Base-by-base conservation (phyloP, 2,329 filamentous ascomycete species). In the Aspergillus sp. region DNA sequence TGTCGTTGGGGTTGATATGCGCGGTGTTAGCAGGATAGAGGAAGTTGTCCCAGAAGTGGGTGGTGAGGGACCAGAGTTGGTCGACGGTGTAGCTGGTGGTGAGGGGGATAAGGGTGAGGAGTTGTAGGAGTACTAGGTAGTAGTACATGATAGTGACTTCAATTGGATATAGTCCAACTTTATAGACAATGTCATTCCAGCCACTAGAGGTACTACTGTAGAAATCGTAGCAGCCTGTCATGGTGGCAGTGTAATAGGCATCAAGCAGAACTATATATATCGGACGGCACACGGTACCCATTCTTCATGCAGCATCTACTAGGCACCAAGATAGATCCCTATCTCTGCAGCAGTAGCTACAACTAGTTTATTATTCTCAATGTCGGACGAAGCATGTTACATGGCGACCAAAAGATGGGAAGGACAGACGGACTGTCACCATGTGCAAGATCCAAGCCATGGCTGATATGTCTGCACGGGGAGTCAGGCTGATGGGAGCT, bases 1-100 rank as follows among this genome's bases (percentile, higher is more conserved):
- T 60, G 41, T 63, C 41, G 4, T 68, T 68, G 1, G 62, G 67
- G 7, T 67, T 63, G 2, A 66, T 67, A 30, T 71, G 69, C 8
- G 66, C 50, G 3, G 60, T 8, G 28, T 71, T 71, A 10, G 60
- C 60, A 3, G 69, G 69, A 21, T 71, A 71, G 2, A 71, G 63
- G 38, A 70, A 71, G 0, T 61, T 55, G n/a, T 68, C 61, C 66
- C 67, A 70, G 25, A 70, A 67, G 13, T 48, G 54, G 13, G 58
- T 69, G 47, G 70, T 61, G 30, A 71, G 55, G 1, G 63, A 19
- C 69, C 68, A 70, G 23, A 71, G 65, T 30, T 69, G 28, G 17
- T 67, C 56, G 39, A 68, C 68, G 13, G 64, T 62, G 56, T 61
- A 68, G 5, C 43, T 57, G 19, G 36, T 25, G 15, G 60, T 30